Evolutionary conservation across 2,329 filamentous ascomycete genomes (phyloP), one percentile per base, ranked within the genome.

Genomic region (Tolypocladium ophioglossoides): DNA sequence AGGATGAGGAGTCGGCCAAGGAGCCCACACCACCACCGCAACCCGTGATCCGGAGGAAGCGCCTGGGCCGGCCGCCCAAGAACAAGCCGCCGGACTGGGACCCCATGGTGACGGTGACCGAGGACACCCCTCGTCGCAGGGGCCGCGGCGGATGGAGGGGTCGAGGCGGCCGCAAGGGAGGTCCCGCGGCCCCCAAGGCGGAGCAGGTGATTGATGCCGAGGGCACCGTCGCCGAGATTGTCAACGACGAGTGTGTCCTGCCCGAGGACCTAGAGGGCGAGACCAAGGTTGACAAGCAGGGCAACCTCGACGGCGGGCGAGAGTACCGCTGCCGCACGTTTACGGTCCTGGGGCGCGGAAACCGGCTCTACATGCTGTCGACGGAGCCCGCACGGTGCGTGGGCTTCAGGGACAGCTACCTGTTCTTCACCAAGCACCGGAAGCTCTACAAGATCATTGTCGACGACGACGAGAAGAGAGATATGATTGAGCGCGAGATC

Each of bases 371-470:
- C 81, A 99, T 99, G 94, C 74, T 99, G 71, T 97, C 94, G 3
- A 99, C 94, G 5, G 94, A 99, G 67, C 95, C 94, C 6, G 94
- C 94, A 27, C 87, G 94, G 60, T 97, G 94, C 65, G 91, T 96
- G 54, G 94, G 94, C 18, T 99, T 99, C 78, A 82, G 94, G 61
- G 94, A 99, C 76, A 96, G 91, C 59, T 99, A 99, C 67, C 82
- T 99, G 30, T 96, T 99, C 78, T 99, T 99, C 77, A 95, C 94
- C 59, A 99, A 97, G 73, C 94, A 99, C 72, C 88, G 89, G 68
- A 86, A 91, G 64, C 85, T 99, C 16, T 94, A 91, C 80, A 99
- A 99, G 75, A 96, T 99, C 65, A 96, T 99, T 64, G 89, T 97
- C 54, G 91, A 91, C 63, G 94, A 99, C 60, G 87, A 94, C n/a